Evolutionary conservation across 768 basidiomycete genomes (phyloP), one percentile per base, ranked within the genome.

Genomic region (Xerocomus spinulosus): DNA sequence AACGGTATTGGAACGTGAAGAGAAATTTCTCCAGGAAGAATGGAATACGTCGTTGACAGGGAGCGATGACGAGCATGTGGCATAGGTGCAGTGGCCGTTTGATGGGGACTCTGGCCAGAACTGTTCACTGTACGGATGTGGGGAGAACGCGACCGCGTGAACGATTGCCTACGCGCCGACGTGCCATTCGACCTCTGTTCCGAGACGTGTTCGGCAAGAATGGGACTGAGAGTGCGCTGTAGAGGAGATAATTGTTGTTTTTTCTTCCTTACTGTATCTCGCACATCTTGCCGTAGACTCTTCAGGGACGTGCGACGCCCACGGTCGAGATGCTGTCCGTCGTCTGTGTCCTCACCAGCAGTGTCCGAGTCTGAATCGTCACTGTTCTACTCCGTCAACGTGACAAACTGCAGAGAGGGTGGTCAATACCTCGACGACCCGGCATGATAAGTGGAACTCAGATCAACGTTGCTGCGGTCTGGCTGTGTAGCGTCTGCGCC

Each of bases 401-500:
- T 23, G 21, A 42, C 36, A 47, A 5, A 46, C 7, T 3, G 9
- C 8, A 3, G 41, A 44, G 17, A 50, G 29, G 20, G 14, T 20
- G n/a, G 33, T 58, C 78, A n/a, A 52, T 58, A 85, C 87, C 85
- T 81, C 9, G 87, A 90, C 28, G 87, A 87, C 37, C 89, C 89
- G 24, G 83, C 89, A 49, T 89, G 85, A 68, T 92, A 92, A 55
- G 88, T 91, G 12, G 88, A 90, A 59, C 87, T 92, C 82, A 88
- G 81, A 55, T 83, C 88, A 55, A 81, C 59, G 50, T 66, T 67
- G 48, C 68, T 64, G 33, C 55, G 53, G 24, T 63, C 51, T 20
- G 61, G 65, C 3, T 50, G 62, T 15, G 49, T 44, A 32, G 34
- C 49, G 23, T 50, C 51, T 35, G 57, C 46, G 24, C 56, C 56